Percentiles rank a stretch among this genome's conserved stretches.
These are phyloP conservation scores for Diaporthe capsici DNA, from an alignment of 2,329 filamentous ascomycete genomes.

Conservation along the genomic window DNA sequence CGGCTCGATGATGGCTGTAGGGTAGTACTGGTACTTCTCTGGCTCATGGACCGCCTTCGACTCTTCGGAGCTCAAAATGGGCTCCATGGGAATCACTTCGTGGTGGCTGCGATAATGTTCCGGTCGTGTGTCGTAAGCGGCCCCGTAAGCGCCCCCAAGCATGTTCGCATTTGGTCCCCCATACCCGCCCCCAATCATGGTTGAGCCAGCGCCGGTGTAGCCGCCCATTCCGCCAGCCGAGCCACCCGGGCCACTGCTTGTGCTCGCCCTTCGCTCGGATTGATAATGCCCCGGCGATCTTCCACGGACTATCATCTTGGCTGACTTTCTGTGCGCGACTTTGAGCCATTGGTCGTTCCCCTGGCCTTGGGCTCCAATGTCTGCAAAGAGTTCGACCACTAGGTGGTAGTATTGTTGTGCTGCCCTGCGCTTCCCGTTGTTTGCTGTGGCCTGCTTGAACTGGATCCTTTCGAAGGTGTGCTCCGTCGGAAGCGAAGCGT, in stretches of 20 bases:
- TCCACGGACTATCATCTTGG: constrained; percentile 89
- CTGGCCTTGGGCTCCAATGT: constrained; percentile 66
- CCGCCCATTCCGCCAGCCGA: constrained; percentile 73
- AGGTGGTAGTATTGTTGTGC: constrained; percentile 95
- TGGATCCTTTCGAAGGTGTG: constrained; percentile 89
- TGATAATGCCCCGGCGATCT: constrained; percentile 87
- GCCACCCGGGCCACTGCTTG: constrained; percentile 77
- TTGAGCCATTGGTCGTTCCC: constrained; percentile 73
- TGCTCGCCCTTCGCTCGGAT: constrained; percentile 76
- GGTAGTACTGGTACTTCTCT: constrained; percentile 70
- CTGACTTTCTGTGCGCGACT: constrained; percentile 79
- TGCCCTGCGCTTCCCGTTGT: constrained; percentile 91
- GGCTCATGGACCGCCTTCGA: constrained; percentile 63
- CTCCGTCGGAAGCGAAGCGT: constrained; percentile 61
- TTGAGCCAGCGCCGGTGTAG: constrained; percentile 53
- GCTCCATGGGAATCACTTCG: constrained; percentile 65
- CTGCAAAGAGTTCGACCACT: constrained; percentile 86
- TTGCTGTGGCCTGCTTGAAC: constrained; percentile 94
- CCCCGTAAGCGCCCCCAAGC: constrained; percentile 55
- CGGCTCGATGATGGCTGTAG: constrained; percentile 64
- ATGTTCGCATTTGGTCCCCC: constrained; percentile 54
- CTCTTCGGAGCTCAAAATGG: constrained; percentile 66
- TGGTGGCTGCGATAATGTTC: constrained; percentile 61
- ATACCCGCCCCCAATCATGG: constrained; percentile 58
- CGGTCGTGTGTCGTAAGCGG: constrained; percentile 57